phyloP scores from a whole-genome alignment of 2,329 filamentous ascomycete species.

The Microcera coccophila region DNA sequence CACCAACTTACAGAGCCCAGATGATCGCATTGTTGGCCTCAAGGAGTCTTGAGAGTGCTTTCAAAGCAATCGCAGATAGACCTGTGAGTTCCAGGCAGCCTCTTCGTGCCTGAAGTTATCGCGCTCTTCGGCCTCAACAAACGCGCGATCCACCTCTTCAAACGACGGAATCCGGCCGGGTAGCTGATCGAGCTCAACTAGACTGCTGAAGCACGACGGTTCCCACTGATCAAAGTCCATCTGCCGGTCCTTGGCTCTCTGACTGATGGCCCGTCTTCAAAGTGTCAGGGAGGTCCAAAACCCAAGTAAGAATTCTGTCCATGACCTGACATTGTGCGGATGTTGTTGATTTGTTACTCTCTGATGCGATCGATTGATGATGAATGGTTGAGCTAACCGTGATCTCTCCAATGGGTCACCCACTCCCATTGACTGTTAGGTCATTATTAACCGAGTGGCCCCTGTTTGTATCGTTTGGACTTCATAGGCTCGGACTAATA shows the following conservation, averaged over 20 bases:
- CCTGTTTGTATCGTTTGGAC: too few relatives aligned
- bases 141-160: constrained; percentile 1
- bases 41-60: not conserved
- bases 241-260: not conserved
- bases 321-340: not conserved
- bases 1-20: constrained; percentile 6
- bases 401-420: too few relatives aligned
- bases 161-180: constrained; percentile 3
- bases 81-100: not conserved
- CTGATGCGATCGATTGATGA: too few relatives aligned
- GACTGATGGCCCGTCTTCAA: not conserved
- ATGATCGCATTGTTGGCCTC: not conserved
- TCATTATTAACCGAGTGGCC: too few relatives aligned
- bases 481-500: too few relatives aligned
- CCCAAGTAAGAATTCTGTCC: not conserved
- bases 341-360: too few relatives aligned
- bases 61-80: constrained; percentile 3
- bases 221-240: not conserved
- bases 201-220: not conserved
- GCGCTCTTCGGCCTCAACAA: constrained; percentile 1
- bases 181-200: not conserved
- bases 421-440: too few relatives aligned
- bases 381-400: too few relatives aligned
- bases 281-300: not conserved
- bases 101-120: constrained; percentile 2